Evolutionary conservation across 208 protist species (phyloP), one percentile per base, ranked within the genome.

Genomic region (Leptomonas pyrrhocoris): DNA sequence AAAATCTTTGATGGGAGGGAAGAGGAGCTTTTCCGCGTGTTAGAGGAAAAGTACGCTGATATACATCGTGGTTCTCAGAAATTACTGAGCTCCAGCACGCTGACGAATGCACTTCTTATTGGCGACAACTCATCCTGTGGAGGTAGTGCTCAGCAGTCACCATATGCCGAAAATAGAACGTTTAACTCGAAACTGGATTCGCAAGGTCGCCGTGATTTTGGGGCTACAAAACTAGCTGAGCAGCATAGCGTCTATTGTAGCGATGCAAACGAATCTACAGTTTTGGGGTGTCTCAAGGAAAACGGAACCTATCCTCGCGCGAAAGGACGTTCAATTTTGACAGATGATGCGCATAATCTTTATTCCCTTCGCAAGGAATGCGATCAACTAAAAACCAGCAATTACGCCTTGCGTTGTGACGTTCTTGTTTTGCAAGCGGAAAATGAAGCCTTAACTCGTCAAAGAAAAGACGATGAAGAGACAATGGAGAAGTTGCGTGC

Each of bases 1-100:
- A 62, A 76, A 5, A 76, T 76, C 3, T 76, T 76, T 36, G 2
- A 28, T 23, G 71, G 62, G 11, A 40, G 71, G 1, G 71, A 76
- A 51, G 56, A 76, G 11, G 71, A 70, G n/a, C 62, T 76, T 2
- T 70, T 76, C 40, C 56, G n/a, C n/a, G 71, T 76, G 0, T 38
- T 76, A 25, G 27, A 50, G 46, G 71, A 76, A 16, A 76, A 76
- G 30, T 74, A 74, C 27, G 60, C 59, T 2, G 59, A 55, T 23
- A 30, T 30, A 0, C 59, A 43, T 51, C 18, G 19, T 21, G 27
- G 16, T 16, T 30, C 34, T 15, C n/a, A 21, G 15, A 19, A 43
- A 46, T 3, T 4, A 23, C 19, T 3, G 27, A 56, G 21, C 28
- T 27, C 18, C 8, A 7, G 0, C 25, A 2, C 45, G 23, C 3